These are phyloP conservation scores for Xylariaceae sp. DNA, from an alignment of 2,329 filamentous ascomycete species.

Conservation along the genomic window DNA sequence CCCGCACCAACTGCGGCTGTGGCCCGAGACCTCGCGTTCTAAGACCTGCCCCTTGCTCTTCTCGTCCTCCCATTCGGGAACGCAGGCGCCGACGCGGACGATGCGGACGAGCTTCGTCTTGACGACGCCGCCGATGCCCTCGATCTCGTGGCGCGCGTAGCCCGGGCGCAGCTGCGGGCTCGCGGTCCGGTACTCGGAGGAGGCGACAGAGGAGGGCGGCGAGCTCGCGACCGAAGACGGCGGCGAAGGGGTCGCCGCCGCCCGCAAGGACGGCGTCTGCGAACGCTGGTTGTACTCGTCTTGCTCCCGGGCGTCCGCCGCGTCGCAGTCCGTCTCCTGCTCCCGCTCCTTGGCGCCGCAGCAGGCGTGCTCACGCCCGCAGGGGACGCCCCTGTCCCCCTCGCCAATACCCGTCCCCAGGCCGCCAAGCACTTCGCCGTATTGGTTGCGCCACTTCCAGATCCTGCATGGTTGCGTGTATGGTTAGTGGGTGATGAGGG, in stretches of 20 bases:
- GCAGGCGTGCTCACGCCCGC: constrained; percentile 76
- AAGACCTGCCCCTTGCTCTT: constrained; percentile 67
- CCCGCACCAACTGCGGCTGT: constrained; percentile 81
- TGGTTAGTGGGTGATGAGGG: constrained; percentile 1
- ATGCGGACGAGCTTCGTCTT: constrained; percentile 87
- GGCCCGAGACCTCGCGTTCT: constrained; percentile 68
- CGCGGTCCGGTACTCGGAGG: constrained; percentile 30
- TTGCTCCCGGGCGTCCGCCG: constrained; percentile 66
- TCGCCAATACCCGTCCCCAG: constrained; percentile 87
- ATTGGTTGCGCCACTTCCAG: constrained; percentile 89
- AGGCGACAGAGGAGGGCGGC: constrained; percentile 12
- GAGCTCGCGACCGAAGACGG: constrained; percentile 24
- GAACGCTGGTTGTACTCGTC: constrained; percentile 22
- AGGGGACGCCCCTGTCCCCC: constrained; percentile 84
- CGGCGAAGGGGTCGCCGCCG: constrained; percentile 19
- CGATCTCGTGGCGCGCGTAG: constrained; percentile 85
- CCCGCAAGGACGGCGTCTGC: constrained; percentile 23
- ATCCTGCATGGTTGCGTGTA: constrained; percentile 63
- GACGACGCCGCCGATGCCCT: constrained; percentile 84
- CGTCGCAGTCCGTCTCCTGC: constrained; percentile 83
- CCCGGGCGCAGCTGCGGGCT: constrained; percentile 65
- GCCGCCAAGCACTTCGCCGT: constrained; percentile 77
- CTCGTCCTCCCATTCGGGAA: constrained; percentile 85
- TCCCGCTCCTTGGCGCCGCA: constrained; percentile 77
- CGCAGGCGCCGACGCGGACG: constrained; percentile 79